Evolutionary conservation across 2,329 filamentous ascomycete genomes (phyloP).

Genomic region (Cladophialophora exuberans): DNA sequence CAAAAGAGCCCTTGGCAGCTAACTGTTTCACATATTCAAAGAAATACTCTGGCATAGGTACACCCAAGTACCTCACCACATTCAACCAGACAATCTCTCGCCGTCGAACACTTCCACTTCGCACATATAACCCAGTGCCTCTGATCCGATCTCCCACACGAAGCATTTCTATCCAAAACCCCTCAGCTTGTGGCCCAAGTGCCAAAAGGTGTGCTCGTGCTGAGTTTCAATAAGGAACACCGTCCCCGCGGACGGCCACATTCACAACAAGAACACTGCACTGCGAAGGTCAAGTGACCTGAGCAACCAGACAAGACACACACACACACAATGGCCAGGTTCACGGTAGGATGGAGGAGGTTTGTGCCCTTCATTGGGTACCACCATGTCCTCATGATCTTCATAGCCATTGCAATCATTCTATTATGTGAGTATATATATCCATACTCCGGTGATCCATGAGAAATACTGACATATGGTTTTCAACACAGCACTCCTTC

Average conservation of each 20-base stretch:
- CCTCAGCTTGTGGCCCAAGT: no score
- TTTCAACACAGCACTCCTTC: constrained; percentile 69
- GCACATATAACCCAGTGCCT: no score
- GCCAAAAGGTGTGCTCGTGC: constrained; percentile 22
- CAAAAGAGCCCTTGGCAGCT: constrained; percentile 25
- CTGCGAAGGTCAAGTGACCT: neutral
- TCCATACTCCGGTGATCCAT: neutral
- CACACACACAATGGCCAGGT: constrained; percentile 29
- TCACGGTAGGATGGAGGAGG: constrained; percentile 44
- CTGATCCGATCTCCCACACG: no score
- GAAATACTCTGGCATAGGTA: neutral
- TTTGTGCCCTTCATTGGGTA: constrained; percentile 66
- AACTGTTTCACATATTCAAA: constrained; percentile 14
- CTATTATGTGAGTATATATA: constrained; percentile 75
- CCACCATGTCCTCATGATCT: constrained; percentile 93
- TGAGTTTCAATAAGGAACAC: constrained; percentile 23
- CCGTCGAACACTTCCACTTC: no score
- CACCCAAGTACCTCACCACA: neutral
- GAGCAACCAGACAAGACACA: no score
- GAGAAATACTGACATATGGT: neutral
- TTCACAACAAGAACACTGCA: neutral
- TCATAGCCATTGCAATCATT: constrained; percentile 92
- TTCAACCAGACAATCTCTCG: constrained; percentile 14
- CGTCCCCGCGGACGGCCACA: constrained; percentile 30
- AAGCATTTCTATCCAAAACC: no score